phyloP scores from a whole-genome alignment of 352 stramenopile genomes.

The Phytophthora agathidicida region DNA sequence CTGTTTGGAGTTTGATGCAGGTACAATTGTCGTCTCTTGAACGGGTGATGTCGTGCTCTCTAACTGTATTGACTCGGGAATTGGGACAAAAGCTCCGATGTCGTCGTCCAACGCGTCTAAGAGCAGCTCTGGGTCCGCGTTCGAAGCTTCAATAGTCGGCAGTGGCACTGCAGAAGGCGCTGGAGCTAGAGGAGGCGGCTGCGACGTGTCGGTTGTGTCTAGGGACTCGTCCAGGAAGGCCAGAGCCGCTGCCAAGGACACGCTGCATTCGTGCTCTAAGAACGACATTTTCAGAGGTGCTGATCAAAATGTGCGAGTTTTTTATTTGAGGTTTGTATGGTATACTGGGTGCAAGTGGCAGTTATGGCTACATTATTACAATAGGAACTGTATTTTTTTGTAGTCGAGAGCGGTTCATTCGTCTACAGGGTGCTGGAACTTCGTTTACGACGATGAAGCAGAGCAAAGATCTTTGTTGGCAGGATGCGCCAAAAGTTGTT shows the following conservation, averaged over 20 bases:
- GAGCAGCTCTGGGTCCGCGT: constrained; percentile 6
- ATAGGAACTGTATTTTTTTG: too few relatives aligned
- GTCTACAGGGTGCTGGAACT: too few relatives aligned
- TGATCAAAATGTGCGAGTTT: too few relatives aligned
- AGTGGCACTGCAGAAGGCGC: background rate
- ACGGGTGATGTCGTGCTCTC: constrained; percentile 1
- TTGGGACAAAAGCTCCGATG: background rate
- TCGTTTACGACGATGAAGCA: too few relatives aligned
- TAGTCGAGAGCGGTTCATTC: too few relatives aligned
- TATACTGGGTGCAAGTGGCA: too few relatives aligned
- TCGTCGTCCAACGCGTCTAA: constrained; percentile 18
- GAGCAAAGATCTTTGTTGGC: too few relatives aligned
- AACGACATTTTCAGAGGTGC: constrained; percentile 11
- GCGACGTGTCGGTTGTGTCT: background rate
- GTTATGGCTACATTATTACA: too few relatives aligned
- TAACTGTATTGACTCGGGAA: background rate
- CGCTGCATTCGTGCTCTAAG: constrained; percentile 19
- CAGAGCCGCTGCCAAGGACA: constrained; percentile 24
- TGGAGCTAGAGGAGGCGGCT: background rate
- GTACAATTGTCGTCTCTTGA: background rate
- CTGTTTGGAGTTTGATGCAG: background rate
- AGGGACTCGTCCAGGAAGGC: constrained; percentile 34
- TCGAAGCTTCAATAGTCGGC: background rate
- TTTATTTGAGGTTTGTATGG: background rate
- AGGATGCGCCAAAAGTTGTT: too few relatives aligned